phyloP scores from a whole-genome alignment of 805 yeast species.

The Ascoidea rubescens region DNA sequence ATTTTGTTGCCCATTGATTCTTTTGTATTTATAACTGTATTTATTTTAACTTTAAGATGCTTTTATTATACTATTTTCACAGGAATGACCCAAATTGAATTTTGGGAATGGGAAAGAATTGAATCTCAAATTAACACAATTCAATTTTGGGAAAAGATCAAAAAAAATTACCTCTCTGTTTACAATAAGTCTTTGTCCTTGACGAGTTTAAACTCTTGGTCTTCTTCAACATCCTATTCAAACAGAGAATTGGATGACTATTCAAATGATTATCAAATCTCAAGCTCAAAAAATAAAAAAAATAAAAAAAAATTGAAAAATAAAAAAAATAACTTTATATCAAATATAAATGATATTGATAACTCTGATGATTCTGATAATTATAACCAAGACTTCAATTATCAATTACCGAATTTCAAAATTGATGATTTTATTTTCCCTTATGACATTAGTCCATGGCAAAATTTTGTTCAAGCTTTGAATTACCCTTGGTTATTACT shows the following conservation, averaged over 20 bases:
- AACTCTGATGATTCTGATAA: background rate
- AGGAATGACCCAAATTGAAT: slow-evolving; percentile 83
- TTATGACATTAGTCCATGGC: slow-evolving; percentile 53
- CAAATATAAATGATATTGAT: too few species aligned
- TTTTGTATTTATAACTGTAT: slow-evolving; percentile 48
- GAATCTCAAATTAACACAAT: slow-evolving; percentile 48
- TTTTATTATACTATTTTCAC: slow-evolving; percentile 33
- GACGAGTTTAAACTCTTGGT: slow-evolving; percentile 12
- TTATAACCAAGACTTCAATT: slow-evolving; percentile 11
- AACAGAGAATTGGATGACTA: slow-evolving; percentile 4
- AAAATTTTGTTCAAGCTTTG: slow-evolving; percentile 35
- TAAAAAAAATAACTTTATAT: too few species aligned
- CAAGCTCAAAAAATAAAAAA: too few species aligned
- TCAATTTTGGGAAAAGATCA: slow-evolving; percentile 36
- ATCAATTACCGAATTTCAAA: slow-evolving; percentile 21
- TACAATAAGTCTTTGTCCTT: slow-evolving; percentile 12
- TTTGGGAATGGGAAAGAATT: slow-evolving; percentile 82
- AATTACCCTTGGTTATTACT: slow-evolving; percentile 59
- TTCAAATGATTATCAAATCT: slow-evolving; percentile 2
- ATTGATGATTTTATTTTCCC: slow-evolving; percentile 70
- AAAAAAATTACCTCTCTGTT: slow-evolving; percentile 23
- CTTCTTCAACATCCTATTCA: slow-evolving; percentile 1
- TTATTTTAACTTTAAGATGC: slow-evolving; percentile 48
- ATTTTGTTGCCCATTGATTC: slow-evolving; percentile 38
- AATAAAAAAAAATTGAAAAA: too few species aligned